These are phyloP conservation scores for Acer negundo DNA, from an alignment of 345 rosid species.

Conservation along the genomic window DNA sequence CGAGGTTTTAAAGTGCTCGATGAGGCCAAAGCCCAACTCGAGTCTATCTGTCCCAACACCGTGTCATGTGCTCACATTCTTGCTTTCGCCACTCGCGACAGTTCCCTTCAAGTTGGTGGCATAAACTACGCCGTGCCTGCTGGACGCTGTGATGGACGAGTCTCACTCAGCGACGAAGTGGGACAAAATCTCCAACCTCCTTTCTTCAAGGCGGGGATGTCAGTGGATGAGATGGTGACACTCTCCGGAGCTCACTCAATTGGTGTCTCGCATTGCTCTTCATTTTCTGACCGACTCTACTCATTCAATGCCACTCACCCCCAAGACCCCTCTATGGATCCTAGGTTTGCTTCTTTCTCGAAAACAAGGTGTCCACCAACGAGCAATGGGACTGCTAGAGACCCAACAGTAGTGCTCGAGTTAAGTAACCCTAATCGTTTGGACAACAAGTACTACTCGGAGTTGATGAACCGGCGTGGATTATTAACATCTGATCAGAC, in stretches of 20 bases:
- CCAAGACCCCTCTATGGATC: constrained; percentile 44
- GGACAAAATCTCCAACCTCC: constrained; percentile 35
- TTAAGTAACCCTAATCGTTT: constrained; percentile 25
- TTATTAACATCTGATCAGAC: constrained; percentile 45
- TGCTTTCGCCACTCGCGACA: constrained; percentile 56
- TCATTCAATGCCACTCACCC: constrained; percentile 33
- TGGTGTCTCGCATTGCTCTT: constrained; percentile 45
- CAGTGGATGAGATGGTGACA: constrained; percentile 49
- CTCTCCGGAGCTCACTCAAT: constrained; percentile 55
- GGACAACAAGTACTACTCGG: constrained; percentile 46
- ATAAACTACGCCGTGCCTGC: constrained; percentile 37
- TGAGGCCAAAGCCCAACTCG: constrained; percentile 42
- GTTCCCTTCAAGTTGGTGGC: constrained; percentile 35
- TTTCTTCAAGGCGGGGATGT: constrained; percentile 30
- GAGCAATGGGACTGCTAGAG: not conserved
- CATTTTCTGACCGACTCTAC: constrained; percentile 40
- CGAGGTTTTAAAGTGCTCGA: constrained; percentile 54
- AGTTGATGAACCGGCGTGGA: constrained; percentile 31
- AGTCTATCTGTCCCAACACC: constrained; percentile 41
- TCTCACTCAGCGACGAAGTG: constrained; percentile 31
- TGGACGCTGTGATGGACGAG: constrained; percentile 48
- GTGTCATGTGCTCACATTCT: constrained; percentile 58
- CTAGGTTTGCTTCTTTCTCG: constrained; percentile 31
- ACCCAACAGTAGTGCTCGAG: constrained; percentile 28
- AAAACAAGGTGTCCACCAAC: constrained; percentile 40